These are phyloP conservation scores for Fusarium tjaetaba DNA, from an alignment of 2,329 filamentous ascomycete genomes.

Conservation along the genomic window DNA sequence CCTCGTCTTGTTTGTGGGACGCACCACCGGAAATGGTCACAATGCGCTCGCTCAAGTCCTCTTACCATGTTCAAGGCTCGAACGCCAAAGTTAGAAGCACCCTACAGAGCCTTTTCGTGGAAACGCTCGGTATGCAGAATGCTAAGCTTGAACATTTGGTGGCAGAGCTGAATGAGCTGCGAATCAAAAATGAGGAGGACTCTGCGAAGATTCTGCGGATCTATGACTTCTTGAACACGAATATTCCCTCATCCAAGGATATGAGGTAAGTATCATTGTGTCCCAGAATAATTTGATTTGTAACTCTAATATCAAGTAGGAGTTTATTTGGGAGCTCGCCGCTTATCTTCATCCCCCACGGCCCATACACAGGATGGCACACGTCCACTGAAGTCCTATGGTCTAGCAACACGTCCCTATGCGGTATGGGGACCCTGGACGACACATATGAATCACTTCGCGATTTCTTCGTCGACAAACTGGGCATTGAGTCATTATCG, in stretches of 20 bases:
- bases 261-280: not conserved
- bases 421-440: not conserved
- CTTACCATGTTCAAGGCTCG: not conserved
- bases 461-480: not conserved
- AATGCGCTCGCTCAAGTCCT: not conserved
- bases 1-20: not conserved
- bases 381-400: not conserved
- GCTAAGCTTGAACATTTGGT: not conserved
- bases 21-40: not conserved
- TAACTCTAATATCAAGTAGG: not conserved
- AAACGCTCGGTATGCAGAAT: not conserved
- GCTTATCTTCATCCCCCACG: not conserved
- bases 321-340: not conserved
- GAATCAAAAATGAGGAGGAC: not conserved
- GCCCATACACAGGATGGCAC: not conserved
- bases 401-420: not conserved
- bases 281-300: not conserved
- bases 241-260: fast-evolving
- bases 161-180: not conserved
- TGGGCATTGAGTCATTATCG: not conserved
- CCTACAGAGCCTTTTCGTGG: not conserved
- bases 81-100: too few species aligned
- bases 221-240: not conserved
- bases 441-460: not conserved
- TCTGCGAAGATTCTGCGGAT: fast-evolving